Conservation (phyloP, 2,329 filamentous ascomycete species). For the Monascus ruber region DNA sequence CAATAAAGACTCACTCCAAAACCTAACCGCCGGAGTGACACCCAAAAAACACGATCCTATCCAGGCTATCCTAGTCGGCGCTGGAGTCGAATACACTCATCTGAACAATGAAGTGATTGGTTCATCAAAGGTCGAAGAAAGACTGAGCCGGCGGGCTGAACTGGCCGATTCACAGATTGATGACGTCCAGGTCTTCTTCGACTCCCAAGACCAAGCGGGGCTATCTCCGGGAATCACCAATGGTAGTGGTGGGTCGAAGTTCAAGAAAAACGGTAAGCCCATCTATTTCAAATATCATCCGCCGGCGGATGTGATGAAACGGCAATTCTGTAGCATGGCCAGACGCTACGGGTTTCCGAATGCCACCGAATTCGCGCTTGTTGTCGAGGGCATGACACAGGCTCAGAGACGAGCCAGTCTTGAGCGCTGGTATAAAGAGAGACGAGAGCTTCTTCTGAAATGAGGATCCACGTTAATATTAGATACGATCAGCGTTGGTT, state of each 20-base stretch:
- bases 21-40: conserved; percentile 16
- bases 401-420: conserved; percentile 67
- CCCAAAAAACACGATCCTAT: conserved; percentile 57
- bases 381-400: conserved; percentile 84
- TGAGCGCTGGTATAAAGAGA: conserved; percentile 64
- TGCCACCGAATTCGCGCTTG: conserved; percentile 73
- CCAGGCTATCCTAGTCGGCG: conserved; percentile 75
- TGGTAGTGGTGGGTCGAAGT: conserved; percentile 5
- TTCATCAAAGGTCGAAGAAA: conserved; percentile 79
- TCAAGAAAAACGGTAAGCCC: conserved; percentile 28
- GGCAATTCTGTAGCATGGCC: conserved; percentile 90
- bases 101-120: conserved; percentile 94
- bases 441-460: conserved; percentile 41
- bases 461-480: too few relatives aligned
- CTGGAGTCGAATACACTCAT: conserved; percentile 89
- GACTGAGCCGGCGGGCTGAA: conserved; percentile 66
- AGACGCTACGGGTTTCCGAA: conserved; percentile 62
- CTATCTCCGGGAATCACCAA: conserved; percentile 4
- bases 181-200: conserved; percentile 25
- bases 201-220: conserved; percentile 8
- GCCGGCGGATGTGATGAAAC: conserved; percentile 57
- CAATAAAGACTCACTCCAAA: conserved; percentile 6
- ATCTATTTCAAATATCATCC: conserved; percentile 57
- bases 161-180: conserved; percentile 22
- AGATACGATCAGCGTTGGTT: too few relatives aligned